Evolutionary conservation across 129 eudicot genomes (phyloP), one percentile per base, ranked within the genome.

Genomic region (Arctium minus): DNA sequence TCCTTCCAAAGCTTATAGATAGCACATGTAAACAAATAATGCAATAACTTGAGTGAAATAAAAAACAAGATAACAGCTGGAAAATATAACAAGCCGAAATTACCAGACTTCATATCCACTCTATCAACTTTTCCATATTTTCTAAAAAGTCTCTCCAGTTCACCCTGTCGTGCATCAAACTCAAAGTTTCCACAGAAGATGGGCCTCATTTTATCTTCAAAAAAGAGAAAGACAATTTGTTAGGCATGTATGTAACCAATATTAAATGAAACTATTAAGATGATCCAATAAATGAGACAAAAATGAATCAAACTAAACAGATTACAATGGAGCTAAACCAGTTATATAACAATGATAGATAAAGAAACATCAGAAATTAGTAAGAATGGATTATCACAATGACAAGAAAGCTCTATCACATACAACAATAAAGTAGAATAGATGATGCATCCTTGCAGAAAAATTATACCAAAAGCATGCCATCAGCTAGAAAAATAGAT

Each of bases 21-120:
- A 31, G 50, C 32, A 77, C 71, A 77, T 11, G 85, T 44, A 40
- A 29, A 39, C 44, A 32, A 22, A 67, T 32, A 35, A 12, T 53
- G 79, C 81, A 27, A 69, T 17, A 74, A 50, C 30, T 12, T 3
- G 38, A 65, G 11, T 4, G 10, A 36, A 64, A 27, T 30, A 71
- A 71, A 36, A 64, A 80, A 27, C 70, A 77, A 85, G 15, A 67
- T 72, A 53, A 30, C 7, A 17, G 62, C 32, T 7, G 60, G 39
- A 18, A n/a, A 67, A 18, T 36, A 36, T 3, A 72, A 77, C 9
- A 39, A 17, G 35, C 39, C 17, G 72, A 39, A 81, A 75, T 91
- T 90, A 96, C 99, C 99, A 76, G 99, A 90, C 86, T 96, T 96
- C 97, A 96, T 87, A 82, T 96, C 99, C 38, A 96, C 97, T 79